phyloP scores from a whole-genome alignment of 1,284 basidiomycete species.

The Anthracocystis setariae region DNA sequence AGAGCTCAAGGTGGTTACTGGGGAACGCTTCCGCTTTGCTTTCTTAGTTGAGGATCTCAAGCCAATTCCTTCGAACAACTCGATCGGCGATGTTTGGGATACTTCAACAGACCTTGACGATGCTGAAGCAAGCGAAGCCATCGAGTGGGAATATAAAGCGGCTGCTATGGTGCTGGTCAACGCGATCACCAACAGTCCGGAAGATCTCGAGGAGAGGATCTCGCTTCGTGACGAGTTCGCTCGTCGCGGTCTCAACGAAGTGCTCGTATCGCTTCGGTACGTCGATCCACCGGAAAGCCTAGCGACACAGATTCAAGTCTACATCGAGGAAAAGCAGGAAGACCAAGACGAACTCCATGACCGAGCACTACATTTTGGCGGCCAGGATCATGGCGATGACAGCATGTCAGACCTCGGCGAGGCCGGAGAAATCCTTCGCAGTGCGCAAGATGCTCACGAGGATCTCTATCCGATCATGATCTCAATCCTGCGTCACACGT shows the following conservation, averaged over 20 bases:
- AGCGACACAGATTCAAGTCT: slow-evolving; percentile 80
- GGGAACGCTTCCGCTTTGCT: slow-evolving; percentile 83
- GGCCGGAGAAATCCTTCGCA: slow-evolving; percentile 39
- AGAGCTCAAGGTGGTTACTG: slow-evolving; percentile 78
- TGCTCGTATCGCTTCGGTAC: slow-evolving; percentile 80
- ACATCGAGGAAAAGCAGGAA: slow-evolving; percentile 86
- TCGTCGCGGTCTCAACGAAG: slow-evolving; percentile 82
- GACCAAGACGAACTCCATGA: slow-evolving; percentile 80
- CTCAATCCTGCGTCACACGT: slow-evolving; percentile 71
- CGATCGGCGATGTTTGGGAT: slow-evolving; percentile 68
- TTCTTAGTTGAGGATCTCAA: slow-evolving; percentile 77
- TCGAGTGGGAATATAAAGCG: slow-evolving; percentile 81
- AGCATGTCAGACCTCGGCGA: slow-evolving; percentile 41
- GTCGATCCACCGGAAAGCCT: slow-evolving; percentile 79
- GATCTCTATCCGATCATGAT: slow-evolving; percentile 64
- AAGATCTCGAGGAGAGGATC: slow-evolving; percentile 80
- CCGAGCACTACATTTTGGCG: slow-evolving; percentile 25
- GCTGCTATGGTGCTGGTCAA: slow-evolving; percentile 81
- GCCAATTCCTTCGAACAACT: slow-evolving; percentile 69
- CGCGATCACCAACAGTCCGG: slow-evolving; percentile 80
- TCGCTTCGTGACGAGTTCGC: slow-evolving; percentile 82
- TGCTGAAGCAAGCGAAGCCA: slow-evolving; percentile 33
- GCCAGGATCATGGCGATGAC: slow-evolving; percentile 22
- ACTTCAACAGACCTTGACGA: slow-evolving; percentile 27
- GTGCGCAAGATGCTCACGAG: slow-evolving; percentile 50